Evolutionary conservation across 768 basidiomycete species (phyloP).

Genomic region (Trametes cubensis): DNA sequence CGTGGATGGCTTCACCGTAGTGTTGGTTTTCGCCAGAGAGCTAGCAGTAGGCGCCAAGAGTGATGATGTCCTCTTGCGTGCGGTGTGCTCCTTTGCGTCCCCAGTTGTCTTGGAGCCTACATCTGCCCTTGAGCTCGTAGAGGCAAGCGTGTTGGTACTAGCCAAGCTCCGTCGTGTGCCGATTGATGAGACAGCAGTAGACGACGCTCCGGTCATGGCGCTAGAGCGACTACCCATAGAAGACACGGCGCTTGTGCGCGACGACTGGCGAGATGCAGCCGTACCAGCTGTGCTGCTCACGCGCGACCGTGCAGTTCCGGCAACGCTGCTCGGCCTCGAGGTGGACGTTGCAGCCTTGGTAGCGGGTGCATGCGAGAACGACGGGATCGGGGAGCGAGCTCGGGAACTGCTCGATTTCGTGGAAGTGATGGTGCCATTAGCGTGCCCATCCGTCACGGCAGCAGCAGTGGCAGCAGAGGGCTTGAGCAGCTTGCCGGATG

Average conservation of each 20-base stretch:
- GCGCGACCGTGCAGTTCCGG: conserved; percentile 33
- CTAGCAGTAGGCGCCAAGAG: conserved; percentile 77
- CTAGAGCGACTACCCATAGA: conserved; percentile 37
- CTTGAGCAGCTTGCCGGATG: conserved; percentile 18
- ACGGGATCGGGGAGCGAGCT: conserved; percentile 33
- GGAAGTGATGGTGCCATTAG: conserved; percentile 15
- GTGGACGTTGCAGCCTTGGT: conserved; percentile 17
- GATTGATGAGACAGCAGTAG: conserved; percentile 45
- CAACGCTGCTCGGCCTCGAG: conserved; percentile 12
- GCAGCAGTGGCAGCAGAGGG: background rate
- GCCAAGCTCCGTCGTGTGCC: conserved; percentile 42
- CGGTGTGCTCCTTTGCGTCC: background rate
- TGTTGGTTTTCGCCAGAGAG: conserved; percentile 62
- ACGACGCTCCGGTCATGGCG: conserved; percentile 31
- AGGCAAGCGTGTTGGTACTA: conserved; percentile 12
- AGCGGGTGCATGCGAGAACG: conserved; percentile 25
- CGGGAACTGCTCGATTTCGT: conserved; percentile 22
- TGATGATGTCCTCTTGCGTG: conserved; percentile 40
- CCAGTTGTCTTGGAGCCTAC: background rate
- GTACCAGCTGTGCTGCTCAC: conserved; percentile 20
- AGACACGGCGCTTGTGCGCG: conserved; percentile 23
- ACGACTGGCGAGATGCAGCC: conserved; percentile 11
- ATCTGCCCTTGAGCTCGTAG: conserved; percentile 7
- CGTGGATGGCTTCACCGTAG: conserved; percentile 6
- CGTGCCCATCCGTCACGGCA: conserved; percentile 3